Evolutionary conservation across 1,139 yeast genomes (phyloP), one percentile per base, ranked within the genome.

Genomic region (Yamadazyma triangularis): DNA sequence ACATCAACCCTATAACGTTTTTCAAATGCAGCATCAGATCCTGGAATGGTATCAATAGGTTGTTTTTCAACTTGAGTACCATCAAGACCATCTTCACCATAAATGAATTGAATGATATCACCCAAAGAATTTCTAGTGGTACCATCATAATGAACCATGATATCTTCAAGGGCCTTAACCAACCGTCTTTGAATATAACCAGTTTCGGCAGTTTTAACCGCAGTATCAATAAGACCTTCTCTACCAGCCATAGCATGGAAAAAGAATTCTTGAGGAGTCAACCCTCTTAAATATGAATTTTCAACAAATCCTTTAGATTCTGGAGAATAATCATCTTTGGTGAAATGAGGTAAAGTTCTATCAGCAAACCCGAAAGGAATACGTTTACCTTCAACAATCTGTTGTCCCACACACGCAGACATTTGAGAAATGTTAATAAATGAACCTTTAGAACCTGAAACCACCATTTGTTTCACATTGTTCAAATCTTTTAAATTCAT

Each of bases 181-280:
- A 93, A 71, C 74, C 99, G 93, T 72, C 99, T 91, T 67, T 93
- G 98, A 56, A 91, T 93, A 62, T 91, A 91, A 65, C 99, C 99
- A 21, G 99, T 91, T 65, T 91, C 98, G 2, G 99, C 98, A 25
- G 98, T 91, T 61, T 89, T 89, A 30, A 89, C 97, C 11, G 97
- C 97, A 36, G 99, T 91, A 77, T 91, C 99, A 60, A 91, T 91
- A 58, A 91, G 77, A 77, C 99, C 99, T 70, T 91, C 99, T 75
- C 99, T 87, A 74, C 99, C 99, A 50, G 98, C 98, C 98, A 93
- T 93, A 33, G 98, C 98, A 59, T 93, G 99, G 83, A 91, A 91
- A 57, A 93, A 93, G 60, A 93, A 93, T 60, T 93, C 98, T 62
- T 91, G 98, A 24, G 99, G 99, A 11, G 98, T 91, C 52, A 93